phyloP scores from a whole-genome alignment of 495 filamentous ascomycete genomes.

The Ramalina intermedia region DNA sequence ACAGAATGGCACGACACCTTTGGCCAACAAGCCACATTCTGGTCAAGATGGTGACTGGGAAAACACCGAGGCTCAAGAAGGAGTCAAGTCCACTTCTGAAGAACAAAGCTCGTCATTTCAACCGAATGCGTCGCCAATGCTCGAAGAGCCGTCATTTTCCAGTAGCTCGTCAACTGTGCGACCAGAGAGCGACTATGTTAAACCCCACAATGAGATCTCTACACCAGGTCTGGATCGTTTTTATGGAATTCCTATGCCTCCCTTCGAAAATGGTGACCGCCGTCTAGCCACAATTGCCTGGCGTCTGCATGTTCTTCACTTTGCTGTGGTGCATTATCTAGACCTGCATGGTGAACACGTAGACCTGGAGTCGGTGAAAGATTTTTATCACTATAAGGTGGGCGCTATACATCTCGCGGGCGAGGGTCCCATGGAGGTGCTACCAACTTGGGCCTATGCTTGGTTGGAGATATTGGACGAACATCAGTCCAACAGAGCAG shows the following conservation, averaged over 20 bases:
- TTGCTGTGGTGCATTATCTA: background rate
- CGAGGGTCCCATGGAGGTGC: background rate
- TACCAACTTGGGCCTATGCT: background rate
- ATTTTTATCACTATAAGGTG: background rate
- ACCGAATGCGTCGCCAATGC: background rate
- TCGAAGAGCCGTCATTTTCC: background rate
- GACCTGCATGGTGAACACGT: background rate
- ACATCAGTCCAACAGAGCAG: background rate
- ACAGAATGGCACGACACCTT: background rate
- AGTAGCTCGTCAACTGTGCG: too few relatives aligned
- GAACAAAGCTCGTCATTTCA: background rate
- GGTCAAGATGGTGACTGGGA: background rate
- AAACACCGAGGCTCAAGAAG: background rate
- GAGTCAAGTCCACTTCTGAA: background rate
- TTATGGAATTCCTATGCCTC: background rate
- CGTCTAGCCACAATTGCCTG: background rate
- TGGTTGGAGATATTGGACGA: background rate
- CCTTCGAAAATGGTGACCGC: background rate
- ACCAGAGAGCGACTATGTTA: too few relatives aligned
- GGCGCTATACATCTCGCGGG: background rate
- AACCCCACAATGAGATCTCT: background rate
- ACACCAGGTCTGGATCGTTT: background rate
- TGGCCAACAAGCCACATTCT: background rate
- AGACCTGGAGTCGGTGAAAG: background rate
- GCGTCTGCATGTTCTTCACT: constrained; percentile 2